Evolutionary conservation across 345 rosid genomes (phyloP), one percentile per base, ranked within the genome.

Genomic region (Turritis glabra): DNA sequence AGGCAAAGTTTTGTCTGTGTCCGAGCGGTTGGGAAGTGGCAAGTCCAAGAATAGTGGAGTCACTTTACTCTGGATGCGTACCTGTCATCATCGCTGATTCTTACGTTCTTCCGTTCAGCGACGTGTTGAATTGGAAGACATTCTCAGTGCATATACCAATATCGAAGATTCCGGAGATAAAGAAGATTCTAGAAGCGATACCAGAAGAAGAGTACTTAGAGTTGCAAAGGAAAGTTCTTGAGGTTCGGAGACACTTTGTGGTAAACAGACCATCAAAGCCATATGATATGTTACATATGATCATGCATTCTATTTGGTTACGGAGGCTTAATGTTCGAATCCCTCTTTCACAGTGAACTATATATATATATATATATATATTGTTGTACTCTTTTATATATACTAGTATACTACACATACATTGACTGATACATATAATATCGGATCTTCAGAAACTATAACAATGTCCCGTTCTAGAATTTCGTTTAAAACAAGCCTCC

Each of bases 11-110:
- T 61, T 87, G 92, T 55, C 22, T 89, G 22, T 87, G 96, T 54
- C 92, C 92, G 0, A 87, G 92, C 41, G 92, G 95, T 58, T 85
- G 53, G 64, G 90, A 87, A 75, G 95, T 89, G 8, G 92, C 92
- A 0, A 87, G 92, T 75, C 96, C 92, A 5, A 80, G 96, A 67
- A 53, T 84, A 21, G 86, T 82, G 0, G 86, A 85, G 38, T 63
- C 92, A 2, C 81, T 87, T 3, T 75, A 82, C 48, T 54, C 83
- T 0, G 89, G 89, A 1, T 89, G 90, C 25, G 83, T 89, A 9
- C 92, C 90, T 0, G 89, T 89, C 9, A 84, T 84, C 8, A 69
- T 89, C 9, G 85, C 90, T 0, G 82, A 78, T 30, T 8, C 62
- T 13, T 89, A 89, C 26, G 66, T 76, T 3, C 62, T 89, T 14